Evolutionary conservation across 1,284 basidiomycete genomes (phyloP).

Genomic region (Mycosarcoma mackinlayi): DNA sequence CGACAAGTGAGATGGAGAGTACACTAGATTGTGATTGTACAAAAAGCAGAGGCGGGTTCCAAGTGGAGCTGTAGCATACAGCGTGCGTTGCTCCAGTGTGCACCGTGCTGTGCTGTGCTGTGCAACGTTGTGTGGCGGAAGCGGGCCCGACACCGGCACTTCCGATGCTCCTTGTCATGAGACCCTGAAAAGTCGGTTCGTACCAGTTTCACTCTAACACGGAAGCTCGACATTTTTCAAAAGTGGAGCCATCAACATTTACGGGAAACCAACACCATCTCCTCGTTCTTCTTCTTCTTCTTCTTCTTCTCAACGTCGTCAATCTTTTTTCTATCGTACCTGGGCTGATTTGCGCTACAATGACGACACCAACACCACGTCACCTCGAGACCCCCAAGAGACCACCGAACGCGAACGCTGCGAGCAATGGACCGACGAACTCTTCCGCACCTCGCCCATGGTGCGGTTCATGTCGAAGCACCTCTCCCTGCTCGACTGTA

Average conservation of each 20-base stretch:
- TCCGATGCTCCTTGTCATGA: background rate
- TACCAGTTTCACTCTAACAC: background rate
- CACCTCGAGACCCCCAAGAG: constrained; percentile 47
- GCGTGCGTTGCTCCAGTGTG: no score
- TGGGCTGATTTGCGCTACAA: background rate
- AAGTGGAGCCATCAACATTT: no score
- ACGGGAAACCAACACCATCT: background rate
- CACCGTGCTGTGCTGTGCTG: no score
- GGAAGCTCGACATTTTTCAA: no score
- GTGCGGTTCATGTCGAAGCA: constrained; percentile 67
- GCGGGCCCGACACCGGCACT: background rate
- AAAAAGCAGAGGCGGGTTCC: background rate
- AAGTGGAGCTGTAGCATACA: background rate
- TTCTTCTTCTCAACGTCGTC: background rate
- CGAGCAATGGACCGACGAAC: constrained; percentile 63
- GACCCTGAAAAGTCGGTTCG: background rate
- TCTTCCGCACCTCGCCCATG: constrained; percentile 65
- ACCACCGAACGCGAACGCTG: constrained; percentile 40
- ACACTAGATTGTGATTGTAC: background rate
- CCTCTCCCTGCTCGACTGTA: constrained; percentile 59
- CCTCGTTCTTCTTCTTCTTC: background rate
- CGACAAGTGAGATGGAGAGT: background rate
- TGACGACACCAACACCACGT: constrained; percentile 29
- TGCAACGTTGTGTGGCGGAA: background rate
- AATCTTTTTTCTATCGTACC: constrained; percentile 4